Conservation (phyloP, 139 green algal genomes). For the Spirogloea muscicola region DNA sequence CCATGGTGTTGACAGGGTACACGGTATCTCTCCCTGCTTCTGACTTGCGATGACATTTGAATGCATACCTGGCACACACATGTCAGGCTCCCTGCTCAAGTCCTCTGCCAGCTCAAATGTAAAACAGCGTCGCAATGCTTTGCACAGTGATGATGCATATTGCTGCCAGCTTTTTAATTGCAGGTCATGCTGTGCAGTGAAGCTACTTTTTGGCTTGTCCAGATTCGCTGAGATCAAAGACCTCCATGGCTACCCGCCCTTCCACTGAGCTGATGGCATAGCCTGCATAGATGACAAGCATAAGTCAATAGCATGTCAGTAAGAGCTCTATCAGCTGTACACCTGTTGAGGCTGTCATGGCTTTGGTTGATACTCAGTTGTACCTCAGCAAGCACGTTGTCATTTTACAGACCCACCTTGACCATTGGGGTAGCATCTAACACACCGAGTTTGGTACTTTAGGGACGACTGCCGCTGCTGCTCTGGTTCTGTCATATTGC, state of each 20-base stretch:
- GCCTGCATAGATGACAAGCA: constrained; percentile 16
- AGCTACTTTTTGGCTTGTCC: constrained; percentile 61
- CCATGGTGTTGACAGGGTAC: constrained; percentile 68
- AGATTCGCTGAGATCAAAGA: constrained; percentile 61
- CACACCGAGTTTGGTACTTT: constrained; percentile 80
- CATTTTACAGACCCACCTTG: no score
- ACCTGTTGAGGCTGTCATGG: no score
- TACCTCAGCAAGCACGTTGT: no score
- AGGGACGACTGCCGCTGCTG: constrained; percentile 68
- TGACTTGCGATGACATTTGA: constrained; percentile 81
- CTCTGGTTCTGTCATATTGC: constrained; percentile 58
- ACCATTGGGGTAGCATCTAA: constrained; percentile 69
- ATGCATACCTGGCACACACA: constrained; percentile 64
- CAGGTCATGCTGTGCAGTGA: no score
- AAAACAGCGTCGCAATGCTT: no score
- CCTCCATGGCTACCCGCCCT: constrained; percentile 84
- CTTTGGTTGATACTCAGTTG: no score
- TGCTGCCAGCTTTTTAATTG: no score
- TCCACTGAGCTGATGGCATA: constrained; percentile 80
- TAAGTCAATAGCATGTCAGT: no score
- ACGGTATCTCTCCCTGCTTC: constrained; percentile 63
- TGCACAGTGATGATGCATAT: no score
- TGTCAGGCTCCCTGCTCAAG: no score
- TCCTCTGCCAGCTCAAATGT: no score
- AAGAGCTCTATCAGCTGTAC: no score